Evolutionary conservation across 2,329 filamentous ascomycete genomes (phyloP).

Genomic region (Pseudopithomyces maydicus): DNA sequence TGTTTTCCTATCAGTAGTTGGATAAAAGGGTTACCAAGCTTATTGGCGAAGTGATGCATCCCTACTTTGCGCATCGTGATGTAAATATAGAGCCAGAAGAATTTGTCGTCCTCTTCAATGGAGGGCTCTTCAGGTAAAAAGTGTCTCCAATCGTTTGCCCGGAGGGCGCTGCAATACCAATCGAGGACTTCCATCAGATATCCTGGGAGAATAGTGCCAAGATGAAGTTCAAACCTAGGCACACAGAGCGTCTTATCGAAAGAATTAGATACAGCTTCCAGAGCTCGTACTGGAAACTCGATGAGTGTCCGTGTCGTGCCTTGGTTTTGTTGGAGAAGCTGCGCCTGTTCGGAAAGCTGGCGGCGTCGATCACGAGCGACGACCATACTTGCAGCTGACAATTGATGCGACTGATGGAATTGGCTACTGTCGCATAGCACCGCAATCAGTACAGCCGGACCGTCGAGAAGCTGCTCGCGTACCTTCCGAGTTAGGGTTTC

Average conservation of each 20-base stretch:
- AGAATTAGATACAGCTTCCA: slow-evolving; percentile 5
- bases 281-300: slow-evolving; percentile 8
- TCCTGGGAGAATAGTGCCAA: slow-evolving; percentile 9
- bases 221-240: not conserved
- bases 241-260: not conserved
- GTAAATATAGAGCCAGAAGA: slow-evolving; percentile 16
- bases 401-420: slow-evolving; percentile 5
- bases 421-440: slow-evolving; percentile 1
- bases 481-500: not conserved
- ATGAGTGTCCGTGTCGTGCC: not conserved
- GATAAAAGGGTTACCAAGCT: slow-evolving; percentile 7
- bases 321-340: not conserved
- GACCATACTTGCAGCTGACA: slow-evolving; percentile 1
- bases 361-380: slow-evolving; percentile 9
- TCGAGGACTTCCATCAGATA: slow-evolving; percentile 13
- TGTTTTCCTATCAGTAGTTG: slow-evolving; percentile 4
- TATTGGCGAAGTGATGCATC: slow-evolving; percentile 3
- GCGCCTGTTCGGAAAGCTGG: slow-evolving; percentile 10
- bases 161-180: slow-evolving; percentile 7
- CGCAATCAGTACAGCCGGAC: slow-evolving; percentile 3
- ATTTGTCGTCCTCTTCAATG: slow-evolving; percentile 10
- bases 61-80: slow-evolving; percentile 9
- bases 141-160: not conserved
- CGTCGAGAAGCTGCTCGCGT: slow-evolving; percentile 1
- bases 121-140: slow-evolving; percentile 6